Evolutionary conservation across 306 rosid genomes (phyloP).

Genomic region (Betula pendula): DNA sequence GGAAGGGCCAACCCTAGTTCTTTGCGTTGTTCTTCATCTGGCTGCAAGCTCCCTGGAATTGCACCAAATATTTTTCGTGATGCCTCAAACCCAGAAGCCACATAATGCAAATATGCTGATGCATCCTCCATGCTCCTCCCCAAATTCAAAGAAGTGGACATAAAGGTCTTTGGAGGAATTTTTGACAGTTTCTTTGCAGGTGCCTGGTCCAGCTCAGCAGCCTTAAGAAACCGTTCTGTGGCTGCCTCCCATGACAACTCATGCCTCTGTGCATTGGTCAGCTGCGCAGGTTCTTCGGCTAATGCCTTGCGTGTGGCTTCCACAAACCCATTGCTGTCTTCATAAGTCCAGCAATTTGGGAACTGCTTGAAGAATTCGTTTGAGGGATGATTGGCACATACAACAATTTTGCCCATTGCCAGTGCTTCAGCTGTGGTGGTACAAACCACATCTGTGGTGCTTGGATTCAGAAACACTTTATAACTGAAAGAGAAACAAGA

Average conservation of each 20-base stretch:
- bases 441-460: conserved; percentile 96
- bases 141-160: conserved; percentile 53
- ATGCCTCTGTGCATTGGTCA: conserved; percentile 58
- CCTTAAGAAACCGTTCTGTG: conserved; percentile 71
- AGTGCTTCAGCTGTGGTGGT: conserved; percentile 98
- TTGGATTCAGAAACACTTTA: conserved; percentile 90
- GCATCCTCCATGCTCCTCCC: conserved; percentile 51
- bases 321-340: conserved; percentile 53
- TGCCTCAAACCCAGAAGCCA: conserved; percentile 72
- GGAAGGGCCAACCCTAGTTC: conserved; percentile 65
- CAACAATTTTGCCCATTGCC: conserved; percentile 89
- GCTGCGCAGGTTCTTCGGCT: conserved; percentile 61
- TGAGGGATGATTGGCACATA: conserved; percentile 86
- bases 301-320: conserved; percentile 57
- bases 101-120: conserved; percentile 68
- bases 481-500: conserved; percentile 52
- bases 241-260: conserved; percentile 92
- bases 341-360: conserved; percentile 72
- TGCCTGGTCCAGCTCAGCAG: conserved; percentile 51
- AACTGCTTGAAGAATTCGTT: conserved; percentile 97
- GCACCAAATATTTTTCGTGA: conserved; percentile 84
- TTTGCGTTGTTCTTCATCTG: conserved; percentile 71
- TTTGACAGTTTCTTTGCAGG: conserved; percentile 26
- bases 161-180: conserved; percentile 40
- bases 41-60: conserved; percentile 75